Conservation (phyloP, 225 moss, liverwort and hornwort genomes). For the Antitrichia curtipendula region DNA sequence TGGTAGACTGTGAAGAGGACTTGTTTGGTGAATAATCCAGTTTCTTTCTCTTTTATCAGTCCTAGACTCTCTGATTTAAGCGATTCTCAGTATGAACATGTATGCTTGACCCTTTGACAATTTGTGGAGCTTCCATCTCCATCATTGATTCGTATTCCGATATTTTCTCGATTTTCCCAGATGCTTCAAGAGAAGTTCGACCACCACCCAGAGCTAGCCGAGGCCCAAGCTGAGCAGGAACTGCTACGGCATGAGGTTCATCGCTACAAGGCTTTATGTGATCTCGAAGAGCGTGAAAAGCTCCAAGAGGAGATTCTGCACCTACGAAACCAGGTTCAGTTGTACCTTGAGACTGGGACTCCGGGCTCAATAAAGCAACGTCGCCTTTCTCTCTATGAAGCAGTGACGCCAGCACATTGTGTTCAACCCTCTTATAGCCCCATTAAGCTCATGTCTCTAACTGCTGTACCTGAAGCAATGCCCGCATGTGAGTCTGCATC, state of each 20-base stretch:
- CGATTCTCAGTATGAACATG: background rate
- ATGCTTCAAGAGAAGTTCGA: constrained; percentile 72
- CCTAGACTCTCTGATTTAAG: background rate
- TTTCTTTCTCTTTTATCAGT: background rate
- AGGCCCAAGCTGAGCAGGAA: constrained; percentile 48
- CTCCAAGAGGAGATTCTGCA: constrained; percentile 51
- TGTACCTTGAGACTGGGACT: constrained; percentile 36
- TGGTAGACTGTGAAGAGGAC: background rate
- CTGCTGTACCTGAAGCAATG: background rate
- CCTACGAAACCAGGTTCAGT: constrained; percentile 52
- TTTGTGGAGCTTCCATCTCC: background rate
- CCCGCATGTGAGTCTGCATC: background rate
- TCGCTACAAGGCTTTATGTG: constrained; percentile 42
- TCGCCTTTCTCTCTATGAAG: constrained; percentile 3
- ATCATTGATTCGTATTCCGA: background rate
- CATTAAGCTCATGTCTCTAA: background rate
- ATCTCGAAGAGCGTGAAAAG: constrained; percentile 58
- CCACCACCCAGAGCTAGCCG: constrained; percentile 67
- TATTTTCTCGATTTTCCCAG: background rate
- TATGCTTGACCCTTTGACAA: background rate
- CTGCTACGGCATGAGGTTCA: constrained; percentile 48
- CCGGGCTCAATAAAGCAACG: constrained; percentile 20
- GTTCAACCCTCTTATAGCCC: constrained; percentile 6
- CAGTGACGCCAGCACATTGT: constrained; percentile 12
- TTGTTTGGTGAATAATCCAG: background rate